Conservation (phyloP, 148 eudicot species). For the Simmondsia chinensis region DNA sequence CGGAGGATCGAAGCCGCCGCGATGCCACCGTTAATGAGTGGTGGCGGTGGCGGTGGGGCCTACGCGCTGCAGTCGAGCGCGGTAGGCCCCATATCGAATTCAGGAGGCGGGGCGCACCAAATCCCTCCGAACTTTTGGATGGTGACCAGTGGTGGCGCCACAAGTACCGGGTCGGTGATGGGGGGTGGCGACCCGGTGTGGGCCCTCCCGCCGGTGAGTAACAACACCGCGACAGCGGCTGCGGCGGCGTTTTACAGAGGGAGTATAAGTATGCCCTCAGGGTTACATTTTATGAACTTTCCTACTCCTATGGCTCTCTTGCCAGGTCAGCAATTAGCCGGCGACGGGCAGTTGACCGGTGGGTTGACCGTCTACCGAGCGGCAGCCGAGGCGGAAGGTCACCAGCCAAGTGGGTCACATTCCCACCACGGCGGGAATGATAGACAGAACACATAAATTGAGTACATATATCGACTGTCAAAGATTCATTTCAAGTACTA, state of each 20-base stretch:
- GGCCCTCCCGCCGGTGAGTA: conserved; percentile 61
- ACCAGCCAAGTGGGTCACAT: conserved; percentile 58
- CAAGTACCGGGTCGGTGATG: conserved; percentile 18
- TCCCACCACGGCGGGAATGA: conserved; percentile 42
- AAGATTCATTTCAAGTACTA: too few species aligned
- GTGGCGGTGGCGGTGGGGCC: conserved; percentile 19
- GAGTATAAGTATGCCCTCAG: conserved; percentile 43
- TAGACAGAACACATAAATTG: conserved; percentile 52
- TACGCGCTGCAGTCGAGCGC: conserved; percentile 42
- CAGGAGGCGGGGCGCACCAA: conserved; percentile 32
- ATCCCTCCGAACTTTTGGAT: conserved; percentile 89
- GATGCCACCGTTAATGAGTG: conserved; percentile 9
- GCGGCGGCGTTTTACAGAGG: conserved; percentile 52
- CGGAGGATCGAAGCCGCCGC: conserved; percentile 22
- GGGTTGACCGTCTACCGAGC: conserved; percentile 50
- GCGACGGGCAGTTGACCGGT: conserved; percentile 54
- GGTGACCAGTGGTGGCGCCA: conserved; percentile 38
- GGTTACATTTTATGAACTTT: conserved; percentile 88
- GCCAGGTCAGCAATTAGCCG: conserved; percentile 62
- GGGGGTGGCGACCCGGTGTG: conserved; percentile 62
- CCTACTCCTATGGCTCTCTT: conserved; percentile 68
- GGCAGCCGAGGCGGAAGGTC: conserved; percentile 19
- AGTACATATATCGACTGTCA: too few species aligned
- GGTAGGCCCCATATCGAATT: conserved; percentile 32
- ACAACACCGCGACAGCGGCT: conserved; percentile 18